Evolutionary conservation across 2,329 filamentous ascomycete genomes (phyloP), one percentile per base, ranked within the genome.

Genomic region (Monosporascus sp.): DNA sequence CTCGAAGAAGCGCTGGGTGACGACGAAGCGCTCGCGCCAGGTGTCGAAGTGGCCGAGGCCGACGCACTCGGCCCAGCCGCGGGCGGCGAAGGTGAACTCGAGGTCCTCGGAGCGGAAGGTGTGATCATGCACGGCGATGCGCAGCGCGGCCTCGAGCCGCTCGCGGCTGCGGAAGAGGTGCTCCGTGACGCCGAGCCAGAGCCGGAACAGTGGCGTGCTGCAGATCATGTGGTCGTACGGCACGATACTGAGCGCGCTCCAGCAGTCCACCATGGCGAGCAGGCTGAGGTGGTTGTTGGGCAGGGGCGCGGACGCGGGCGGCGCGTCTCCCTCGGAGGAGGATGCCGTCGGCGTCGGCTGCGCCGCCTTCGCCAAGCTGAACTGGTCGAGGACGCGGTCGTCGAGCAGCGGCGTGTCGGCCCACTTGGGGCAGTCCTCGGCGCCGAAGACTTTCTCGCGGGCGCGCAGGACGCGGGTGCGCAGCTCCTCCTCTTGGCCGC

Each of bases 171-270:
- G 87, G 77, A 97, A 99, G 38, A 99, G 79, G 68, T 96, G 93
- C 73, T 99, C 94, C 1, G 92, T 93, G n/a, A 97, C 95, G 53
- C 94, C 94, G 36, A 99, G 82, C 84, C 94, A 97, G 59, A 99
- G 83, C 49, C 94, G 88, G 77, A 99, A 99, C 47, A 97, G 83
- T 75, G 94, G 94, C 39, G 94, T 99, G 51, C 91, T 96, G 76
- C 94, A 99, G 62, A 99, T 95, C 92, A 99, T 99, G 76, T 99
- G 95, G 72, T 99, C 93, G 71, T 99, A 99, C 1, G 94, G 94
- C 48, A 95, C 88, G 64, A 97, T 99, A 36, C 86, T 88, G 46
- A 97, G 80, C 61, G 90, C 89, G 67, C 89, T 94, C 94, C 94
- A 99, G 74, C 93, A 97, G 74, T 99, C 94, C 44, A 97, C 95